phyloP scores from a whole-genome alignment of 129 eudicot species.

The Centaurea solstitialis region DNA sequence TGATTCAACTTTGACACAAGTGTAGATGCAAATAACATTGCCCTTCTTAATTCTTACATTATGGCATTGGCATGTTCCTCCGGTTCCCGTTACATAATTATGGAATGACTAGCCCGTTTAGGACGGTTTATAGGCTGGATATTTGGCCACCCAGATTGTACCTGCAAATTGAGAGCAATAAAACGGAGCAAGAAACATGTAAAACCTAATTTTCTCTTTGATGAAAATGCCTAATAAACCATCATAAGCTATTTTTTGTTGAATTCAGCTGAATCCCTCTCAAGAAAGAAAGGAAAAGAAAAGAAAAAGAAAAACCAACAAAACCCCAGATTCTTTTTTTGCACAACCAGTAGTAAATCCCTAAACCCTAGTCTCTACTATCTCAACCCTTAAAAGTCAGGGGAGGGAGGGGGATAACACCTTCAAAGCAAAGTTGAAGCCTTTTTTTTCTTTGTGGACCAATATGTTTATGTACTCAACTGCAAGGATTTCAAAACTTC shows the following conservation, averaged over 20 bases:
- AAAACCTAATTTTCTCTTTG: conserved; percentile 30
- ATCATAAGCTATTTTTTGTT: conserved; percentile 37
- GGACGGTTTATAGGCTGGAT: neutral
- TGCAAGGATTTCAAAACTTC: conserved; percentile 33
- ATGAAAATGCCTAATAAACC: conserved; percentile 35
- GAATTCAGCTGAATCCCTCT: conserved; percentile 29
- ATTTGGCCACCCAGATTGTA: neutral
- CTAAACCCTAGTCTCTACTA: conserved; percentile 32
- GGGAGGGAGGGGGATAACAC: conserved; percentile 17
- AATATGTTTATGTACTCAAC: conserved; percentile 48
- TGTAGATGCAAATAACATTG: too few species aligned
- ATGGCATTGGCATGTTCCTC: neutral
- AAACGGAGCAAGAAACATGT: neutral
- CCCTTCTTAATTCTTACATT: neutral
- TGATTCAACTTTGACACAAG: too few species aligned
- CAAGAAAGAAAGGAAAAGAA: conserved; percentile 9
- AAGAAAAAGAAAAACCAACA: conserved; percentile 32
- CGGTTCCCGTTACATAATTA: too few species aligned
- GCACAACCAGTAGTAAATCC: conserved; percentile 39
- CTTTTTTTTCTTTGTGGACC: conserved; percentile 13
- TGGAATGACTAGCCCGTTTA: neutral
- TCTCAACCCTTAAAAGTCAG: conserved; percentile 30
- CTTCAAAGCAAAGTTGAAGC: conserved; percentile 23
- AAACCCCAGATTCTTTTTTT: conserved; percentile 45
- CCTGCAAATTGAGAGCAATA: neutral